Base-by-base conservation (phyloP, 2,329 filamentous ascomycete genomes). In the Graphium sp. region DNA sequence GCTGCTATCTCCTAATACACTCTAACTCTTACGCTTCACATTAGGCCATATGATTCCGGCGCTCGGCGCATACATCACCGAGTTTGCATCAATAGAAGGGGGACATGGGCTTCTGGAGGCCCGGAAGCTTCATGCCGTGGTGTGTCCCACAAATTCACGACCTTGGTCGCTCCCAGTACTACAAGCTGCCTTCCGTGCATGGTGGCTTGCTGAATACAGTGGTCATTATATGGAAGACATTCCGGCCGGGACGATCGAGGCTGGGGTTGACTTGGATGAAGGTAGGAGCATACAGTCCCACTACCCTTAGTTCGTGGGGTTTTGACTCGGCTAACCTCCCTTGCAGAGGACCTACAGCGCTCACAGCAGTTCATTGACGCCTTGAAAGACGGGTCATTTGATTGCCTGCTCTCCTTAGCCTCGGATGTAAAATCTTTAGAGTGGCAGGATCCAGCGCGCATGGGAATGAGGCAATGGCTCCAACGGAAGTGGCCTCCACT, bases 141-240 rank as follows among this genome's bases (percentile, higher is more conserved):
- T 94, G 14, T 71, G 76, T 38, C 63, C 67, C 12, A 57, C 68
- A 25, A 78, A 84, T 28, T 69, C 73, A 34, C 59, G 75, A 23
- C 55, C 63, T 11, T 93, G 84, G 80, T 60, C 66, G 14, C 49
- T 92, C 22, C 61, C 74, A 11, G 77, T 75, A 39, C 64, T 95
- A 9, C 77, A 85, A 41, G 81, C 85, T 25, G 77, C 82, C 4
- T 66, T 85, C 9, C 66, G 71, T 31, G 70, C 77, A 5, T 84
- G 81, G 66, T 98, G 89, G 89, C 65, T 94, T 26, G 76, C 82
- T 18, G 84, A 95, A 44, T 94, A 94, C 52, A 89, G 81, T 39
- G 82, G 83, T 3, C 81, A 83, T 60, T 93, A 85, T 46, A 63
- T 81, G 33, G 83, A 92, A 40, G 68, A 76, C 41, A 66, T 69